Conservation (phyloP, 2,329 filamentous ascomycete genomes). For the Samsoniella hepiali region DNA sequence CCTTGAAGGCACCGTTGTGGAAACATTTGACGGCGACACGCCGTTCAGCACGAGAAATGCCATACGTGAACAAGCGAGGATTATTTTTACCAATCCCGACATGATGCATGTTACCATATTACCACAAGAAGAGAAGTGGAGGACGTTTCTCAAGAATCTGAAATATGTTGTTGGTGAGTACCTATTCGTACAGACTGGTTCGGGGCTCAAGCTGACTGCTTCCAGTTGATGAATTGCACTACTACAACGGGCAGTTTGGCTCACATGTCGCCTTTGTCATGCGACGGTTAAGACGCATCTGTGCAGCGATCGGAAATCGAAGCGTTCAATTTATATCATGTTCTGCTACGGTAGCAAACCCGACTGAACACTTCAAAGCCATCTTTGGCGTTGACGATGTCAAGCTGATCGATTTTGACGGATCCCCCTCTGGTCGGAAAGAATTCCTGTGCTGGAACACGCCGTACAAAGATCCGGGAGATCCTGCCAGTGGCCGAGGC, state of each 20-base stretch:
- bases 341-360: constrained; percentile 94
- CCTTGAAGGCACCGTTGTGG: constrained; percentile 72
- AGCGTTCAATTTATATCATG: constrained; percentile 89
- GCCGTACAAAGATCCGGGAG: constrained; percentile 83
- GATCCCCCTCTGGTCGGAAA: constrained; percentile 83
- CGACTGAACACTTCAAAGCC: constrained; percentile 83
- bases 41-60: constrained; percentile 72
- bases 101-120: constrained; percentile 95
- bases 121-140: constrained; percentile 87
- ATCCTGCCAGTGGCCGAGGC: constrained; percentile 81
- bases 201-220: neutral
- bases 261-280: constrained; percentile 94
- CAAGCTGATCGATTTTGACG: constrained; percentile 81
- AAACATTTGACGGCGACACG: constrained; percentile 96
- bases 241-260: constrained; percentile 93
- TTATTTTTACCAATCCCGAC: constrained; percentile 97
- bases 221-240: constrained; percentile 79
- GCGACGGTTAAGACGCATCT: constrained; percentile 81
- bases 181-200: neutral
- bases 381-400: constrained; percentile 89
- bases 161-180: constrained; percentile 73
- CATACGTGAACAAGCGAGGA: constrained; percentile 83
- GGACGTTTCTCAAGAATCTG: constrained; percentile 81
- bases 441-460: constrained; percentile 99
- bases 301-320: constrained; percentile 83